Evolutionary conservation across 2,329 filamentous ascomycete genomes (phyloP), one percentile per base, ranked within the genome.

Genomic region (Sphaerulina populicola): DNA sequence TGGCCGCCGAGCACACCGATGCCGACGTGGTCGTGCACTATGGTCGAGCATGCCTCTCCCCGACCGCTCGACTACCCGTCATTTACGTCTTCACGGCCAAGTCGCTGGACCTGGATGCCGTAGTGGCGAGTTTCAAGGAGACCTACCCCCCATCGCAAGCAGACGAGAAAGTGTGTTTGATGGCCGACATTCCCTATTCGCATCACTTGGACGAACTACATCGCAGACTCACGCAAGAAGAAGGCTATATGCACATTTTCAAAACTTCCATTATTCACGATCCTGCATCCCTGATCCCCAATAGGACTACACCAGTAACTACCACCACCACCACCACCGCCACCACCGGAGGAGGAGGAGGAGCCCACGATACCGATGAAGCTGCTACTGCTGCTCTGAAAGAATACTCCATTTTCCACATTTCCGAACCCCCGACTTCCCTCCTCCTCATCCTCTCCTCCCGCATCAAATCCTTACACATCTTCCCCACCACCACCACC

Each of bases 21-120:
- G 90, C 93, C 6, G 85, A 97, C 55, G 87, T 89, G 0, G 86
- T 97, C 1, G 84, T 98, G 11, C 93, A 98, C 67, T 98, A 97
- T 62, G 93, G 93, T 2, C 78, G 93, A 47, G 85, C 91, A 0
- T 98, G 93, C 65, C 75, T 98, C 21, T 96, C 89, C 6, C 91
- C 91, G 0, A 94, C 91, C 0, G 86, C 86, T 9, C 77, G 89
- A 49, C 71, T 97, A 47, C 89, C 91, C 0, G 90, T 95, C 18
- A 81, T 96, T 44, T 89, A 96, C 66, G 82, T 96, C 53, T 97
- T 93, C 65, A 98, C 93, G 0, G 78, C 77, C 44, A 83, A 85
- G 57, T 68, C 75, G 1, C 74, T 98, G 12, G 76, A 88, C 53
- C 69, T 83, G 38, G 77, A 80, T 1, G 69, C 73, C 0, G 77